A percentile compares a stretch with the other conserved stretches of the same genome.
Conservation (phyloP, 441 rosid species). For the Pelargonium fulgidum region DNA sequence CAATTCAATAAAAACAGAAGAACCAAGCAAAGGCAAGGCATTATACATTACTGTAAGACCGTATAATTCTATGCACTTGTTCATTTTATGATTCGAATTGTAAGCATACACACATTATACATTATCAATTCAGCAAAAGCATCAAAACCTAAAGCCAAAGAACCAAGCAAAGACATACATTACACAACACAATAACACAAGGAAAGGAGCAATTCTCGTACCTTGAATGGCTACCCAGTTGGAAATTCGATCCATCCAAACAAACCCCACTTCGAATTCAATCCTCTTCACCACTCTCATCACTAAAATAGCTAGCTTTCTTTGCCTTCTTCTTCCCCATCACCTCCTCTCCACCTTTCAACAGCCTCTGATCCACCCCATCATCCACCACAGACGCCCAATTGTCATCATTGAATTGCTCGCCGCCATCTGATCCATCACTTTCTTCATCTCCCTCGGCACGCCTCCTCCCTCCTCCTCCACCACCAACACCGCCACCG, state of each 20-base stretch:
- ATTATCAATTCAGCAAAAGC: background rate
- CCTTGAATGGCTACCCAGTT: background rate
- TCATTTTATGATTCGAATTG: too few species aligned
- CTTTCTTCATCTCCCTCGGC: conserved; percentile 19
- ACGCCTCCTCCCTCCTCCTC: conserved; percentile 20
- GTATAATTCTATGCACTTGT: too few species aligned
- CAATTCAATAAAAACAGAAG: too few species aligned
- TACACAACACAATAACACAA: background rate
- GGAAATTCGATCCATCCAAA: background rate
- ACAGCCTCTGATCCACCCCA: conserved; percentile 65
- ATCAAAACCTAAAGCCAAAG: background rate
- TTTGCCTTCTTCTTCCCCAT: conserved; percentile 39
- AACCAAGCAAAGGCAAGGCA: too few species aligned
- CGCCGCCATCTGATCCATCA: conserved; percentile 22
- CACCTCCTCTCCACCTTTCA: conserved; percentile 35
- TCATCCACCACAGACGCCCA: conserved; percentile 89
- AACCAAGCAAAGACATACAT: conserved; percentile 4
- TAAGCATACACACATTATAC: background rate
- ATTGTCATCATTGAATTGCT: conserved; percentile 63
- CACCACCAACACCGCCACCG: conserved; percentile 25
- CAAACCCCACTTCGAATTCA: conserved; percentile 24
- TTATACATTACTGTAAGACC: too few species aligned
- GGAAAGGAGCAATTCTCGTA: background rate
- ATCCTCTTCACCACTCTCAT: conserved; percentile 85
- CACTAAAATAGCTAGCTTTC: conserved; percentile 77